phyloP scores from a whole-genome alignment of 768 basidiomycete genomes.

The Lactarius sp. region DNA sequence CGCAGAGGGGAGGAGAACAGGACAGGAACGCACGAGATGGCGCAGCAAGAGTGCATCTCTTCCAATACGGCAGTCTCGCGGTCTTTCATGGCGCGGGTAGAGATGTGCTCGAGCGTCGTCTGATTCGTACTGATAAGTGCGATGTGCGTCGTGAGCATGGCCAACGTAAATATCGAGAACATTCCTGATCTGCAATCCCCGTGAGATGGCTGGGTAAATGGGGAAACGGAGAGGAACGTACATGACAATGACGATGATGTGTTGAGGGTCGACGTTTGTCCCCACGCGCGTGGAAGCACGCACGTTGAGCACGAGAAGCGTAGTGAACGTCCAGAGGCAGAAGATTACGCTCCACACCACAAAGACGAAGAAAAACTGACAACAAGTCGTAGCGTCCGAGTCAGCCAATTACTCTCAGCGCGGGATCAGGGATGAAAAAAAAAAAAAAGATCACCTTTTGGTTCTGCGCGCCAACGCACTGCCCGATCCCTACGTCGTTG shows the following conservation, averaged over 20 bases:
- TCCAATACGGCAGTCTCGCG: conserved; percentile 52
- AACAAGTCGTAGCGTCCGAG: neutral
- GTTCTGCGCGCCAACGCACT: conserved; percentile 90
- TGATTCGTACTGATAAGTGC: conserved; percentile 56
- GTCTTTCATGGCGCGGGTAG: conserved; percentile 53
- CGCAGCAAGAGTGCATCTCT: conserved; percentile 50
- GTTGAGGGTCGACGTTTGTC: conserved; percentile 53
- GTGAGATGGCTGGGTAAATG: neutral
- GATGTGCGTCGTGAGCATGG: conserved; percentile 55
- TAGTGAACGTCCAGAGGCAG: conserved; percentile 57
- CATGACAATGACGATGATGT: conserved; percentile 71
- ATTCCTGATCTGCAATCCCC: conserved; percentile 49
- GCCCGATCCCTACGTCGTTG: conserved; percentile 68
- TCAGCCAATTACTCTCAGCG: neutral
- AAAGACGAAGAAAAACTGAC: conserved; percentile 82
- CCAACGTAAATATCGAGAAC: conserved; percentile 64
- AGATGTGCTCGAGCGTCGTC: conserved; percentile 79
- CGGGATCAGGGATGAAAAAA: no score
- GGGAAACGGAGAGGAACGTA: conserved; percentile 37
- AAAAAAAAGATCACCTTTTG: conserved; percentile 55
- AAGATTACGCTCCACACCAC: conserved; percentile 56
- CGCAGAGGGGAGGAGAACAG: neutral
- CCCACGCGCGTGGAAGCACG: conserved; percentile 28
- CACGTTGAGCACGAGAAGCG: conserved; percentile 52
- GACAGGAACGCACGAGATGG: conserved; percentile 43